Percentiles rank a stretch among this genome's conserved stretches.
Conservation (phyloP, 441 rosid genomes). For the Euphorbia schlechtendalii region DNA sequence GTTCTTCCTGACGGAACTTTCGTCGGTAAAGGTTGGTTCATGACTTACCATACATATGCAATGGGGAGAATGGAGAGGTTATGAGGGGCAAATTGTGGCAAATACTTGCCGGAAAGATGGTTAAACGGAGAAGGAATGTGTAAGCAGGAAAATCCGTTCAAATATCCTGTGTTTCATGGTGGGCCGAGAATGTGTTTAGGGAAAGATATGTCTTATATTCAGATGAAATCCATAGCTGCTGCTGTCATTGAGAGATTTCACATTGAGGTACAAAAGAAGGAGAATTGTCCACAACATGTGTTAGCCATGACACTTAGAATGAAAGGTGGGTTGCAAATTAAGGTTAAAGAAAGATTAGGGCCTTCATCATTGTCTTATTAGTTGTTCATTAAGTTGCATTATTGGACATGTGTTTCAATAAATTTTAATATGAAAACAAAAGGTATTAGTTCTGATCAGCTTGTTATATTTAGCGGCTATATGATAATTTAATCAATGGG, state of each 20-base stretch:
- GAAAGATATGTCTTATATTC: slow-evolving; percentile 42
- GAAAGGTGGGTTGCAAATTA: slow-evolving; percentile 33
- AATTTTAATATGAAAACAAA: no score
- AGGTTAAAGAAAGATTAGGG: slow-evolving; percentile 20
- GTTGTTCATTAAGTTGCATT: no score
- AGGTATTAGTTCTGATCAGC: no score
- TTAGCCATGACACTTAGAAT: slow-evolving; percentile 41
- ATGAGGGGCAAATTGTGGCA: slow-evolving; percentile 36
- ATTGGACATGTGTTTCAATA: no score
- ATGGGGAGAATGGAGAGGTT: slow-evolving; percentile 46
- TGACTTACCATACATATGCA: slow-evolving; percentile 34
- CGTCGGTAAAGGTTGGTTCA: slow-evolving; percentile 27
- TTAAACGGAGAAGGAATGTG: slow-evolving; percentile 22
- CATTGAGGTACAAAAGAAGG: slow-evolving; percentile 22
- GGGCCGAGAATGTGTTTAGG: slow-evolving; percentile 43
- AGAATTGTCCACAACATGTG: slow-evolving; percentile 20
- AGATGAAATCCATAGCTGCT: slow-evolving; percentile 46
- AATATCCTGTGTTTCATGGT: slow-evolving; percentile 38
- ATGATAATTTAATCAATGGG: no score
- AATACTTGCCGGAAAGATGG: slow-evolving; percentile 42
- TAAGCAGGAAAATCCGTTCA: slow-evolving; percentile 32
- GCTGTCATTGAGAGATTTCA: slow-evolving; percentile 29
- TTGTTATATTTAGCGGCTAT: no score
- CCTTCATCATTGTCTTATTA: not conserved
- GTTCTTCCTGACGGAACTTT: slow-evolving; percentile 39